Percentiles rank a stretch among this genome's conserved stretches.
These are phyloP conservation scores for Candida rishiriensis DNA, from an alignment of 805 yeast species.

Conservation along the genomic window DNA sequence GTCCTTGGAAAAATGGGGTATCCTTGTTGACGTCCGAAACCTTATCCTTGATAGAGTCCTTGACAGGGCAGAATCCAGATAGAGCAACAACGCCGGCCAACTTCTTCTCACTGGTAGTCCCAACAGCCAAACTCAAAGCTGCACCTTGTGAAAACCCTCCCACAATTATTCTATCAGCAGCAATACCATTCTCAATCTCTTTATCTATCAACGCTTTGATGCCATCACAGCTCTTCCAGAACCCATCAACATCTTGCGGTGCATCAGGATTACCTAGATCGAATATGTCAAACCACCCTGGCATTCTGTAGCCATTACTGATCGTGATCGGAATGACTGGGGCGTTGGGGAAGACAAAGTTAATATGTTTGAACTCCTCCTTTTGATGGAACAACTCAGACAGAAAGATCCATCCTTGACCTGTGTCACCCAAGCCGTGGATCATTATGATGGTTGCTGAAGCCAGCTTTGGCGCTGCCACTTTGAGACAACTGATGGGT, in stretches of 20 bases:
- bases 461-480: background rate
- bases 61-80: constrained; percentile 66
- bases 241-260: constrained; percentile 51
- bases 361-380: constrained; percentile 46
- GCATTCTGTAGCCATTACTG: constrained; percentile 62
- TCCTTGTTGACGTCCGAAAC: constrained; percentile 40
- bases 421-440: constrained; percentile 92
- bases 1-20: constrained; percentile 85
- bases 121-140: constrained; percentile 64
- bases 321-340: constrained; percentile 67
- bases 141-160: constrained; percentile 98
- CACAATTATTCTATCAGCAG: constrained; percentile 65
- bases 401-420: constrained; percentile 83
- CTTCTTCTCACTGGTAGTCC: constrained; percentile 49
- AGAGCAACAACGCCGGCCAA: constrained; percentile 75
- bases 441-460: constrained; percentile 69
- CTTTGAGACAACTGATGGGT: constrained; percentile 1
- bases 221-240: constrained; percentile 41
- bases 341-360: constrained; percentile 89
- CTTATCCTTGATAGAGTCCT: constrained; percentile 20
- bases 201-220: constrained; percentile 46
- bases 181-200: constrained; percentile 50
- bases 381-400: constrained; percentile 54
- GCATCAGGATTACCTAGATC: constrained; percentile 46
- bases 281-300: constrained; percentile 83